Conservation (phyloP, 441 rosid species). For the Adansonia grandidieri region DNA sequence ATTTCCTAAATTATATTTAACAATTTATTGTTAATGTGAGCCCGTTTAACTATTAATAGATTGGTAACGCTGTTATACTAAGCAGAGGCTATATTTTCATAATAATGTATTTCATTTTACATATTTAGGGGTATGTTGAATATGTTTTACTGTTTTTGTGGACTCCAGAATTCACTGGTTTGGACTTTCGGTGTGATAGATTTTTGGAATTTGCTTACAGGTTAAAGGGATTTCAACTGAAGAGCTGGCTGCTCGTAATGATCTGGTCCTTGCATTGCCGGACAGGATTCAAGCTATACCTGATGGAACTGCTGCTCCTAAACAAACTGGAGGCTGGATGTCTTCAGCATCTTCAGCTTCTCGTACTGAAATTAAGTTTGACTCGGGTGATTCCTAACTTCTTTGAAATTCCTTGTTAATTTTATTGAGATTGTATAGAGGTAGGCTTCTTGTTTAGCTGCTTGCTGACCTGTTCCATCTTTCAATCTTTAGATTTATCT, state of each 20-base stretch:
- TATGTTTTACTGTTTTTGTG: neutral
- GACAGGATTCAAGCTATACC: constrained; percentile 88
- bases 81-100: neutral
- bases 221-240: constrained; percentile 88
- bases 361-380: constrained; percentile 83
- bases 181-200: constrained; percentile 12
- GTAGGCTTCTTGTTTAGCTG: constrained; percentile 1
- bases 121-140: neutral
- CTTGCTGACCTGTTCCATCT: neutral
- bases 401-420: constrained; percentile 24
- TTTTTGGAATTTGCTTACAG: constrained; percentile 42
- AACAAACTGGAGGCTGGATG: constrained; percentile 77
- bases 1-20: neutral
- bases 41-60: neutral
- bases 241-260: constrained; percentile 88
- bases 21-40: neutral
- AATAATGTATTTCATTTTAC: neutral
- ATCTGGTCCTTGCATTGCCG: constrained; percentile 89
- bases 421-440: constrained; percentile 14
- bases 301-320: constrained; percentile 88
- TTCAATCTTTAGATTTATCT: neutral
- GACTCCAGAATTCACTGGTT: constrained; percentile 11
- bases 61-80: neutral
- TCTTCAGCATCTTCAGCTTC: constrained; percentile 71
- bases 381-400: constrained; percentile 61